A percentile compares a stretch with the other conserved stretches of the same genome.
Evolutionary conservation across 2,329 filamentous ascomycete genomes (phyloP).

Genomic region (Exophiala phaeomuriformis): DNA sequence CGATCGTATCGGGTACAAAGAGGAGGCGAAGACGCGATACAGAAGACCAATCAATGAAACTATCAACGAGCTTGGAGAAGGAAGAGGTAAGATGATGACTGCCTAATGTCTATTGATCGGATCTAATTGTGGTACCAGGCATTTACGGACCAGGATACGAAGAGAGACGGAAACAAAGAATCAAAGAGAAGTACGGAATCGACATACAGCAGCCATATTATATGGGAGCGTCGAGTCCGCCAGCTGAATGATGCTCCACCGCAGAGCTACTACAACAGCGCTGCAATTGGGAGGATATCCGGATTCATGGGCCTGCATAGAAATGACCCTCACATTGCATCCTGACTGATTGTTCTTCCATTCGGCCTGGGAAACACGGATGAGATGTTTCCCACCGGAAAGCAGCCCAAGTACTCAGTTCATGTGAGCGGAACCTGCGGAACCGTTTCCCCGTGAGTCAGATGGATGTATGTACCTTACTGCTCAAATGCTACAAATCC

Average conservation of each 20-base stretch:
- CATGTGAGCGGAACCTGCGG: no score
- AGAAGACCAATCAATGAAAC: constrained; percentile 72
- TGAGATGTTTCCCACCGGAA: no score
- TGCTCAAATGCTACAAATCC: no score
- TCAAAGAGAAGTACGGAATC: constrained; percentile 82
- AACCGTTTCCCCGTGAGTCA: no score
- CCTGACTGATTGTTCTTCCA: no score
- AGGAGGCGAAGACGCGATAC: constrained; percentile 64
- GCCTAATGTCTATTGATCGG: not conserved
- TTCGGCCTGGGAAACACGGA: no score
- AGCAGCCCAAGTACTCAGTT: no score
- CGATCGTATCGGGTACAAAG: constrained; percentile 66
- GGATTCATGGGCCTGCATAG: no score
- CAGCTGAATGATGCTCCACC: not conserved
- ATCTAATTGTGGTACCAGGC: constrained; percentile 45
- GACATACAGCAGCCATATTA: constrained; percentile 61
- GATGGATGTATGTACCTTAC: no score
- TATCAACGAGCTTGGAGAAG: constrained; percentile 73
- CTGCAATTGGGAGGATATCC: no score
- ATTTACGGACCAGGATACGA: constrained; percentile 76
- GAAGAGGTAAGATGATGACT: constrained; percentile 56
- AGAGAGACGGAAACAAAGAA: constrained; percentile 69
- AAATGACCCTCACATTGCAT: no score
- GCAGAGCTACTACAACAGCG: no score
- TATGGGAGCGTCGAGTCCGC: constrained; percentile 15